Base-by-base conservation (phyloP, 2,329 filamentous ascomycete genomes). In the Ascocoryne sarcoides region DNA sequence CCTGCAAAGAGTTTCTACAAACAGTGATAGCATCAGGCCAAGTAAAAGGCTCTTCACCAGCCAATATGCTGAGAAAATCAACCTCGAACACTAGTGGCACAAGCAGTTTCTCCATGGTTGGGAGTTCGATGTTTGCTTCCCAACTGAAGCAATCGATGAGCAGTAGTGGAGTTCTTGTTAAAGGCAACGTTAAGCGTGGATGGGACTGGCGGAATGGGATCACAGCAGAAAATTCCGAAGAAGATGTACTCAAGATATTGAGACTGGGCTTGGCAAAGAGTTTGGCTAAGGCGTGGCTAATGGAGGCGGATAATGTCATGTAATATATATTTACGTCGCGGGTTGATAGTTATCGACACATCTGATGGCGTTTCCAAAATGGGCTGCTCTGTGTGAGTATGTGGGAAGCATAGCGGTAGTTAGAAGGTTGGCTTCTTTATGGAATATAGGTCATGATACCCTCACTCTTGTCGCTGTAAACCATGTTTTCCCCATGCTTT, bases 1-100 rank as follows among this genome's bases (percentile, higher is more conserved):
- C 82, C 17, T 86, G 83, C 57, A 81, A 87, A 49, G 83, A 87
- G 54, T 90, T 88, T 57, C 78, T 94, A 57, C 67, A 75, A 46
- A 75, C 87, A 1, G 83, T 88, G 4, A 65, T 94, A 16, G 68
- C 77, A n/a, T 82, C 84, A 4, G 77, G 75, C 12, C 76, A 79
- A 35, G 62, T 69, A 40, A 76, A 71, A 60, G 75, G 74, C 1
- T 74, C 79, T 0, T 75, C 76, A 12, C 81, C 82, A 0, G 72
- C 73, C 3, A 77, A 81, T 44, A 65, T 87, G 46, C 70, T 92
- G 45, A 75, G 76, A 57, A 83, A 82, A 71, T 73, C 49, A 63
- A 74, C 53, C 69, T 69, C 50, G 65, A 60, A 50, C 30, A 62
- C 65, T 4, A 76, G 73, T 2, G 75, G 72, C 10, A 74, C 73